Base-by-base conservation (phyloP, 1,284 basidiomycete species). In the Microbotryum intermedium region DNA sequence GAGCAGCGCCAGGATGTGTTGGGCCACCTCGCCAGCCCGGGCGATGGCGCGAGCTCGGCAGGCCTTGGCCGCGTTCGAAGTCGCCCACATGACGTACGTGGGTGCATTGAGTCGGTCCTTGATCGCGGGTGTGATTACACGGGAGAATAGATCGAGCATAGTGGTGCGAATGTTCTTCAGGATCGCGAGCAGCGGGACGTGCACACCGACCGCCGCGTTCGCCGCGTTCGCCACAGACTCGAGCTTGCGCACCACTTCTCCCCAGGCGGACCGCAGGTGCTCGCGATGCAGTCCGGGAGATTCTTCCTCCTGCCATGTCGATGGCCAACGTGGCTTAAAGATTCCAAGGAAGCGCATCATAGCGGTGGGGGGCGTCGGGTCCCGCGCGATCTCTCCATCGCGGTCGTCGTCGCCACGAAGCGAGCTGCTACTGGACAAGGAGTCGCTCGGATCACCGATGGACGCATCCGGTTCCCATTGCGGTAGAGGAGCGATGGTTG, bases 181-280 rank as follows among this genome's bases (percentile, higher is more conserved):
- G 23, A 67, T 55, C 21, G 48, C 26, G 47, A 65, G 28, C 5
- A 58, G 29, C 16, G 66, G 58, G 34, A 67, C 61, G 55, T 67
- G 54, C 16, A 53, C 23, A 21, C 34, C 20, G 11, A 5, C 18
- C 6, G 43, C 7, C 9, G 29, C 21, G 4, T 39, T 51, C 25
- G 43, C 46, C 18, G 10, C 50, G 25, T 20, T 25, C 30, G 30
- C 34, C 34, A 11, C 34, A 21, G 11, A 39, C 25, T 44, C 6
- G 52, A 52, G 18, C 42, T 21, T 43, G 52, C 29, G 18, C n/a
- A 45, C 28, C 25, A n/a, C 3, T 6, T 43, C 42, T 28, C 18
- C 20, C 25, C 50, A 52, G 25, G 26, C 16, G 53, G 26, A 13
- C 29, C 16, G 28, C 11, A 21, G 43, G 55, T 21, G 60, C 30